A percentile compares a stretch with the other conserved stretches of the same genome.
Evolutionary conservation across 305 asterid species (phyloP).

Genomic region (Rubia balearica): DNA sequence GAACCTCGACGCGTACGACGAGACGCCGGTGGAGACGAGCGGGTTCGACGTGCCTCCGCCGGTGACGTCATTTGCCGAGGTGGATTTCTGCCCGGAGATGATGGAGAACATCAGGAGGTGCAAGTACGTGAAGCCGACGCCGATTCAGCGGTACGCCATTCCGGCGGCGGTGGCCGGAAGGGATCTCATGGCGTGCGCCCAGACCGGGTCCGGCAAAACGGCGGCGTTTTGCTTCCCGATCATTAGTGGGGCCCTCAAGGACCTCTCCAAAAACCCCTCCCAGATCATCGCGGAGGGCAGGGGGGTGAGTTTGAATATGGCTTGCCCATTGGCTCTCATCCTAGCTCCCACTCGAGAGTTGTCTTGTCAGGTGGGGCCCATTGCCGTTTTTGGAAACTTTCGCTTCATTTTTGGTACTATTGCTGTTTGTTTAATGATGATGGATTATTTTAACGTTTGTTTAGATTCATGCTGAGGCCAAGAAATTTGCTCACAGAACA

Average conservation of each 20-base stretch:
- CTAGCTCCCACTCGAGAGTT: conserved; percentile 80
- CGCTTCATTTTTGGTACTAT: neutral
- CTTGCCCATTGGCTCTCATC: conserved; percentile 60
- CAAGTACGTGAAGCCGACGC: conserved; percentile 55
- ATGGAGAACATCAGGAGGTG: conserved; percentile 50
- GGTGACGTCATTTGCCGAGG: conserved; percentile 42
- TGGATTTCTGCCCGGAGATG: conserved; percentile 16
- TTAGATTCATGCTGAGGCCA: conserved; percentile 63
- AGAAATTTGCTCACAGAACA: conserved; percentile 52
- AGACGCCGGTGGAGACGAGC: conserved; percentile 42
- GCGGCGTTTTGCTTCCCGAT: conserved; percentile 56
- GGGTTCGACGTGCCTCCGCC: conserved; percentile 54
- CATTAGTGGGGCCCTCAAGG: conserved; percentile 34
- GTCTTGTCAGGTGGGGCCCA: conserved; percentile 46
- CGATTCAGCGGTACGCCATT: conserved; percentile 65
- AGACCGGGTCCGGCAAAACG: conserved; percentile 39
- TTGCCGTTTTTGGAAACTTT: neutral
- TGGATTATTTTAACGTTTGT: neutral
- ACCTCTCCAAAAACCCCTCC: conserved; percentile 4
- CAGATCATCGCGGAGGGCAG: conserved; percentile 1
- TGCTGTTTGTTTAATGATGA: neutral
- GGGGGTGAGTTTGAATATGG: conserved; percentile 16
- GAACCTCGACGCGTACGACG: conserved; percentile 22
- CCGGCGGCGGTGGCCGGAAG: conserved; percentile 64
- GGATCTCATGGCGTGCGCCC: conserved; percentile 85